phyloP scores from a whole-genome alignment of 805 yeast species.

The Wickerhamomyces pijperi region DNA sequence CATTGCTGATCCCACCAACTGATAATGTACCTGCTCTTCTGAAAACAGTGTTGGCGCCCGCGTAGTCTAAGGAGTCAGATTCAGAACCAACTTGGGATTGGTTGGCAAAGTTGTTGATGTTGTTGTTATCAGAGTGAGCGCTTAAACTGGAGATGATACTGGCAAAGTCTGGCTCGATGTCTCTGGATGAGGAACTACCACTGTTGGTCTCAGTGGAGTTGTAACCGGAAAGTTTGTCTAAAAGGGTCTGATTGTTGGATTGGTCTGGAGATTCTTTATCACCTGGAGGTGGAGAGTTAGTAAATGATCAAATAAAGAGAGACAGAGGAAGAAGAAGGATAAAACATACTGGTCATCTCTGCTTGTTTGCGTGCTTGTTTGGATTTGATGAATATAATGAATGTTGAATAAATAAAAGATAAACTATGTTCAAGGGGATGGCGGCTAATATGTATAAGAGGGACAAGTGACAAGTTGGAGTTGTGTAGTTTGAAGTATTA shows the following conservation, averaged over 20 bases:
- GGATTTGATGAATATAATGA: not conserved
- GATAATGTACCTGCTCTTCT: slow-evolving; percentile 33
- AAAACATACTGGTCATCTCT: not conserved
- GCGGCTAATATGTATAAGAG: not conserved
- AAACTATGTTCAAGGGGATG: not conserved
- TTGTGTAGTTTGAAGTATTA: not conserved
- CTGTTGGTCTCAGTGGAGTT: too few relatives aligned
- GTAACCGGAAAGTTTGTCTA: slow-evolving; percentile 2
- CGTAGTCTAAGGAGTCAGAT: slow-evolving; percentile 24
- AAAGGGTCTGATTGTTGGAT: not conserved
- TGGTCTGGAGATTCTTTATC: not conserved
- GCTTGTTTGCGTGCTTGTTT: not conserved
- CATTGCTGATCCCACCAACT: slow-evolving; percentile 21
- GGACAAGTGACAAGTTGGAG: not conserved
- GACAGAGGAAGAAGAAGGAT: not conserved
- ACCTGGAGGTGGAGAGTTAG: not conserved
- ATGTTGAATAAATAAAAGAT: not conserved
- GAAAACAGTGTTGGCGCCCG: slow-evolving; percentile 33
- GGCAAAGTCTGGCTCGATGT: slow-evolving; percentile 18
- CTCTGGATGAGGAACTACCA: too few relatives aligned
- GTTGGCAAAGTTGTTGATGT: slow-evolving; percentile 3
- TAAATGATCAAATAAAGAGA: too few relatives aligned
- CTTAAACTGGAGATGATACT: slow-evolving; percentile 21
- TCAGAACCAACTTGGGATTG: slow-evolving; percentile 24
- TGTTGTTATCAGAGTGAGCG: slow-evolving; percentile 13